Percentiles rank a stretch among this genome's conserved stretches.
Conservation (phyloP, 2,329 filamentous ascomycete species). For the Pseudocercospora ulei region DNA sequence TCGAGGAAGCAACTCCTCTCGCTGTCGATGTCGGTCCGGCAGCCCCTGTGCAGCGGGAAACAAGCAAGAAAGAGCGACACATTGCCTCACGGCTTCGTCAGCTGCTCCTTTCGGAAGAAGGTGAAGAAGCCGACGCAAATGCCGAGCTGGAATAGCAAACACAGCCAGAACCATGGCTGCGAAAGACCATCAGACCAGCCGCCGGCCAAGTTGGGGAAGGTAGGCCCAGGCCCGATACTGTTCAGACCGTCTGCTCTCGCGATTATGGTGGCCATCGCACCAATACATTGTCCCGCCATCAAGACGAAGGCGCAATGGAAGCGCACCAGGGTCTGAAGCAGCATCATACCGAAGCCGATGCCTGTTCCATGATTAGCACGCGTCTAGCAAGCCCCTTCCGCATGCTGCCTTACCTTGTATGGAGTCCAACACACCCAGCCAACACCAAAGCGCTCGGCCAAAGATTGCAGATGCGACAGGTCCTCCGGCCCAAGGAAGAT, state of each 20-base stretch:
- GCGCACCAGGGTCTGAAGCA: slow-evolving; percentile 50
- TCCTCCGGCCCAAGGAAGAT: slow-evolving; percentile 53
- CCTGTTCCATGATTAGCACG: slow-evolving; percentile 24
- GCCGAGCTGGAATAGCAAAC: slow-evolving; percentile 48
- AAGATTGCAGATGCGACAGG: slow-evolving; percentile 48
- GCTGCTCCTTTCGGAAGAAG: slow-evolving; percentile 51
- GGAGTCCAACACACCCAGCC: slow-evolving; percentile 56
- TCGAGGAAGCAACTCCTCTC: slow-evolving; percentile 7
- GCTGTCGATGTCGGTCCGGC: slow-evolving; percentile 9
- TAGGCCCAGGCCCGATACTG: slow-evolving; percentile 50
- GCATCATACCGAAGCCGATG: slow-evolving; percentile 58
- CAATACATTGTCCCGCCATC: slow-evolving; percentile 53
- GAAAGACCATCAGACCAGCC: slow-evolving; percentile 41
- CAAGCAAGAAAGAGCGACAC: slow-evolving; percentile 12
- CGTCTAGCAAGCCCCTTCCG: background rate
- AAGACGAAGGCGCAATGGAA: slow-evolving; percentile 56
- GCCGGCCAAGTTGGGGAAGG: slow-evolving; percentile 53
- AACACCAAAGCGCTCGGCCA: slow-evolving; percentile 54
- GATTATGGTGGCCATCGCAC: slow-evolving; percentile 53
- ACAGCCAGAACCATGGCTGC: slow-evolving; percentile 53
- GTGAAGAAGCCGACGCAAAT: slow-evolving; percentile 51
- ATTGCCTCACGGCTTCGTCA: slow-evolving; percentile 42
- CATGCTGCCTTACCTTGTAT: slow-evolving; percentile 42
- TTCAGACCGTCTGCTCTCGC: slow-evolving; percentile 53
- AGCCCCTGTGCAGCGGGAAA: slow-evolving; percentile 18